A percentile compares a stretch with the other conserved stretches of the same genome.
These are phyloP conservation scores for Amylostereum areolatum DNA, from an alignment of 1,284 basidiomycete genomes.

Conservation along the genomic window DNA sequence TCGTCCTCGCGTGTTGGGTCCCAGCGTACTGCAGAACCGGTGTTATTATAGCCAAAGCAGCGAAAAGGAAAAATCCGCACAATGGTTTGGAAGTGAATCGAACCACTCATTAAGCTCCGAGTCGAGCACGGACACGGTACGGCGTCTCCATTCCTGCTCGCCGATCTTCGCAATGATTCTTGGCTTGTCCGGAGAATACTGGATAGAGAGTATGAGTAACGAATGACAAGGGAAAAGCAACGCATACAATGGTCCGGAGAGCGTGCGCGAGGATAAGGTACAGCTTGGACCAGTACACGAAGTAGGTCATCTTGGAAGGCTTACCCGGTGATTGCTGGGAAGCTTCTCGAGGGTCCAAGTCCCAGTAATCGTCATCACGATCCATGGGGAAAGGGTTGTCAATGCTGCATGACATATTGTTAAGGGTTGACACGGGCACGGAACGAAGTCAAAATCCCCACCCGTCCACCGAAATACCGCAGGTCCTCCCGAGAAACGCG, in stretches of 20 bases:
- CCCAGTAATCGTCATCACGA: slow-evolving; percentile 84
- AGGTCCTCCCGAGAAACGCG: slow-evolving; percentile 67
- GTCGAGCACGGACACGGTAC: slow-evolving; percentile 66
- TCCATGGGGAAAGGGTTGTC: slow-evolving; percentile 74
- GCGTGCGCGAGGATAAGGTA: slow-evolving; percentile 69
- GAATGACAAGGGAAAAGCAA: background rate
- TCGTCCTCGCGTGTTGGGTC: slow-evolving; percentile 57
- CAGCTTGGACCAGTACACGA: slow-evolving; percentile 64
- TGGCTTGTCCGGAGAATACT: slow-evolving; percentile 72
- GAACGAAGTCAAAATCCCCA: slow-evolving; percentile 30
- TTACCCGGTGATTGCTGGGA: slow-evolving; percentile 62
- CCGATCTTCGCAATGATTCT: slow-evolving; percentile 44
- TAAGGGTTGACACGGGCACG: too few relatives aligned
- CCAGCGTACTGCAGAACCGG: slow-evolving; percentile 52
- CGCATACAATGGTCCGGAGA: slow-evolving; percentile 62
- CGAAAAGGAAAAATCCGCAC: slow-evolving; percentile 23
- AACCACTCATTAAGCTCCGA: slow-evolving; percentile 69
- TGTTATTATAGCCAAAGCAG: background rate
- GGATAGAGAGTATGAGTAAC: background rate
- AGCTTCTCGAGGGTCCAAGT: slow-evolving; percentile 35
- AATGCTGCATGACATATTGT: slow-evolving; percentile 36
- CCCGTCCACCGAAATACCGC: slow-evolving; percentile 81
- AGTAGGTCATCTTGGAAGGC: slow-evolving; percentile 55
- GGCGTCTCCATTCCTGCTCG: slow-evolving; percentile 50
- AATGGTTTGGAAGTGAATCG: slow-evolving; percentile 61